These are phyloP conservation scores for Fagus crenata DNA, from an alignment of 306 rosid species.

Conservation along the genomic window DNA sequence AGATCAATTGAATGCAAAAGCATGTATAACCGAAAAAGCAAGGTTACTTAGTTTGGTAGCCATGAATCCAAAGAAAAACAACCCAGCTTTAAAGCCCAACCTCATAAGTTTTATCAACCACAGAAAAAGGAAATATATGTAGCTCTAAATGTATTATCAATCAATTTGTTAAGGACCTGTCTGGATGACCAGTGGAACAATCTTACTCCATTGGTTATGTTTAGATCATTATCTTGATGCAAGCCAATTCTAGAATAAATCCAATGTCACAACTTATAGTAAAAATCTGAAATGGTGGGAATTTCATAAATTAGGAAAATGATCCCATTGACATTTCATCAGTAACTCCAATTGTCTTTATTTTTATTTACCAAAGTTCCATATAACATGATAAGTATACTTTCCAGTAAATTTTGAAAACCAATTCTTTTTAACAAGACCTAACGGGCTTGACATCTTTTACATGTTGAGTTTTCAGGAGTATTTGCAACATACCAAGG, in stretches of 20 bases:
- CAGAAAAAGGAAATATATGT: not conserved
- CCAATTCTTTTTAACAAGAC: not conserved
- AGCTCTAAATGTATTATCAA: not conserved
- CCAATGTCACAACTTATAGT: not conserved
- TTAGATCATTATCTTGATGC: not conserved
- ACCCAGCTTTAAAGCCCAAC: not conserved
- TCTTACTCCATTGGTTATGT: not conserved
- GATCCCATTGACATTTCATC: not conserved
- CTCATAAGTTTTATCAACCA: not conserved
- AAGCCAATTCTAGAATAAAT: not conserved
- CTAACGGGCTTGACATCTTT: not conserved
- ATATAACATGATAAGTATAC: not conserved
- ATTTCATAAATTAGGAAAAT: not conserved
- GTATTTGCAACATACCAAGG: not conserved
- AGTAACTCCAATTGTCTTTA: not conserved
- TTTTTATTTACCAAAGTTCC: not conserved
- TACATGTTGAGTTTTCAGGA: not conserved
- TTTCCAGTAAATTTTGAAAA: not conserved
- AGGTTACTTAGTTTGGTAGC: not conserved
- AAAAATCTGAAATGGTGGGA: not conserved
- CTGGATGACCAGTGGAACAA: not conserved
- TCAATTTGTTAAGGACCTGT: not conserved
- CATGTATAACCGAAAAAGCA: not conserved
- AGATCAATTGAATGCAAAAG: not conserved
- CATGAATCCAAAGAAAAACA: not conserved